Evolutionary conservation across 2,329 filamentous ascomycete genomes (phyloP).

Genomic region (Stemphylium beticola): DNA sequence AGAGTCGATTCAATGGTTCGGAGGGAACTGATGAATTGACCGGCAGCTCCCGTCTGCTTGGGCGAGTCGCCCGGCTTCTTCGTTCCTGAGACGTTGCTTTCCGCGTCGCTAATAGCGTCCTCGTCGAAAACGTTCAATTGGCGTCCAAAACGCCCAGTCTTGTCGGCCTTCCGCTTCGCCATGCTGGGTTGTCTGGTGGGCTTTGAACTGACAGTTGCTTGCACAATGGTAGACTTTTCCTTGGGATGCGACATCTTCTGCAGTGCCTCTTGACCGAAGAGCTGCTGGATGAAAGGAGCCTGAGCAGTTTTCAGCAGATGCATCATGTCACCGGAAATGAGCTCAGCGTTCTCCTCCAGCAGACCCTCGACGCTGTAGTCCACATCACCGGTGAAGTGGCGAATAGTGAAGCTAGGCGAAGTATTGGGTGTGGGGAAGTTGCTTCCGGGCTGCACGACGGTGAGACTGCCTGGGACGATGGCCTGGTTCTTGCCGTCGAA

Average conservation of each 20-base stretch:
- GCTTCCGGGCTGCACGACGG: slow-evolving; percentile 79
- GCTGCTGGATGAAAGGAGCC: slow-evolving; percentile 83
- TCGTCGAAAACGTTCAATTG: slow-evolving; percentile 51
- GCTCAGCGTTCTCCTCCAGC: slow-evolving; percentile 93
- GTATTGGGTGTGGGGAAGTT: slow-evolving; percentile 88
- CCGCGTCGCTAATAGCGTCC: slow-evolving; percentile 54
- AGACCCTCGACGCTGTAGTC: slow-evolving; percentile 89
- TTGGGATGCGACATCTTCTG: slow-evolving; percentile 93
- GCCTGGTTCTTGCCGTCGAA: slow-evolving; percentile 95
- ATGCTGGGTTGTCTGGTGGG: slow-evolving; percentile 92
- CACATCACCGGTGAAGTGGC: slow-evolving; percentile 95
- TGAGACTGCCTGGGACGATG: slow-evolving; percentile 78
- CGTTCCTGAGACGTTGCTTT: slow-evolving; percentile 52
- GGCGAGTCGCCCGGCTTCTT: slow-evolving; percentile 37
- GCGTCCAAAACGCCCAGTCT: slow-evolving; percentile 55
- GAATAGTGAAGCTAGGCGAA: slow-evolving; percentile 83
- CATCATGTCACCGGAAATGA: slow-evolving; percentile 94
- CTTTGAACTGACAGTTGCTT: slow-evolving; percentile 95
- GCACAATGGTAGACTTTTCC: slow-evolving; percentile 88
- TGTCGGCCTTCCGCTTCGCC: slow-evolving; percentile 76
- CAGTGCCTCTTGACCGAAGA: slow-evolving; percentile 95
- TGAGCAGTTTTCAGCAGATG: slow-evolving; percentile 89
- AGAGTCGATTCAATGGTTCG: slow-evolving; percentile 91
- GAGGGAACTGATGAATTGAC: slow-evolving; percentile 86
- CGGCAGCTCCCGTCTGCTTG: slow-evolving; percentile 83